Evolutionary conservation across 768 basidiomycete genomes (phyloP), one percentile per base, ranked within the genome.

Genomic region (Trametes cingulata): DNA sequence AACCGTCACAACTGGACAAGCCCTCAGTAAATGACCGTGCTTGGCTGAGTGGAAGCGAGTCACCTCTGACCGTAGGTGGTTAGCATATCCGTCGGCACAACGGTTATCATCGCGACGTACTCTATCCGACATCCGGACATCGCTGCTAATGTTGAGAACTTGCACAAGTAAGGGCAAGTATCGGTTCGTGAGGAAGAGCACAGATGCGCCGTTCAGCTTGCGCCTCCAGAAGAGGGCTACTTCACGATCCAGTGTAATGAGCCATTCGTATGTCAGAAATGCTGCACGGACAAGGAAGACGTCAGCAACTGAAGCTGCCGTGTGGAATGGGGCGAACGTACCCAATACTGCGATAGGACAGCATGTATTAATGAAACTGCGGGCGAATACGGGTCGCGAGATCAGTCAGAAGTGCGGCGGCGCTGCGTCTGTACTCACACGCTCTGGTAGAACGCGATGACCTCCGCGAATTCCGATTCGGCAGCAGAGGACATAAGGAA

Each of bases 131-230:
- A 46, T 51, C 17, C 20, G 25, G n/a, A 29, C 40, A 19, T 29
- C 25, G 19, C 27, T 42, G 25, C 29, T 27, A 5, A 54, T 20
- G 27, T 55, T 55, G 29, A 61, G 45, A 14, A 56, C 15, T 14
- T 55, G 19, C 17, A 47, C 36, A 35, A 52, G 22, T 13, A 64
- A 25, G 13, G 52, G 52, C 22, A 56, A 15, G 43, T 64, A 64
- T 33, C 63, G 63, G 46, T 64, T 64, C 6, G 52, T n/a, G 20
- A 60, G 39, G 52, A 64, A 64, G 10, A 64, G 58, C 2, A 54
- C 19, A 12, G 58, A 53, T 33, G 59, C 54, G n/a, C 63, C 55
- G 14, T 59, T 60, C 33, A 54, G 39, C 13, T 50, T 61, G 17
- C 55, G 55, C 0, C 55, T 17, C 63, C 63, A 64, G 43, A 61